Evolutionary conservation across 2,329 filamentous ascomycete species (phyloP), one percentile per base, ranked within the genome.

Genomic region (Phaeophleospora eucalypticola): DNA sequence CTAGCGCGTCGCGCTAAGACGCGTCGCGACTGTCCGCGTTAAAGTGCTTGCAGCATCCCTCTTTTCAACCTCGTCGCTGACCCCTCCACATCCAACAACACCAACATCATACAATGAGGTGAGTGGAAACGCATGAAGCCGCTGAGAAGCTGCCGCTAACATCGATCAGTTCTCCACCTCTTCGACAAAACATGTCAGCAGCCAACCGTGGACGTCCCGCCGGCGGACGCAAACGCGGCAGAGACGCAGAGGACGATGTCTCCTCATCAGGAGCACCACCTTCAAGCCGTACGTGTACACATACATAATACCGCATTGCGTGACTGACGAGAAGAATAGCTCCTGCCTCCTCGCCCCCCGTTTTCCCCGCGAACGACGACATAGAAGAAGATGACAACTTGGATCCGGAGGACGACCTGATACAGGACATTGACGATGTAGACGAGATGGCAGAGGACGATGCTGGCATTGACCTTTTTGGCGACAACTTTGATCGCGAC

Each of bases 101-200:
- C n/a, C n/a, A n/a, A n/a, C n/a, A n/a, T n/a, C n/a, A n/a, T n/a
- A n/a, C n/a, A n/a, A n/a, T n/a, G n/a, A n/a, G n/a, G n/a, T n/a
- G n/a, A n/a, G n/a, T n/a, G n/a, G n/a, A n/a, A n/a, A n/a, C n/a
- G n/a, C n/a, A n/a, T n/a, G n/a, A n/a, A n/a, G n/a, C n/a, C n/a
- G n/a, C n/a, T n/a, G n/a, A n/a, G n/a, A n/a, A n/a, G n/a, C n/a
- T n/a, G n/a, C n/a, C 20, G 29, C 34, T 44, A 17, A 44, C 20
- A 17, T 16, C n/a, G n/a, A 15, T 8, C 18, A 44, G 15, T 18
- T 36, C 29, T 75, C 94, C 89, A 67, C 89, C 90, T 66, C 78
- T 94, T 51, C 83, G 85, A 68, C 78, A 83, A 59, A 89, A 83
- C 71, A 85, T 87, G 76, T 82, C 84, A 51, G 90, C 89, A 56